These are phyloP conservation scores for Davidsoniella eucalypti DNA, from an alignment of 2,329 filamentous ascomycete genomes.

Conservation along the genomic window DNA sequence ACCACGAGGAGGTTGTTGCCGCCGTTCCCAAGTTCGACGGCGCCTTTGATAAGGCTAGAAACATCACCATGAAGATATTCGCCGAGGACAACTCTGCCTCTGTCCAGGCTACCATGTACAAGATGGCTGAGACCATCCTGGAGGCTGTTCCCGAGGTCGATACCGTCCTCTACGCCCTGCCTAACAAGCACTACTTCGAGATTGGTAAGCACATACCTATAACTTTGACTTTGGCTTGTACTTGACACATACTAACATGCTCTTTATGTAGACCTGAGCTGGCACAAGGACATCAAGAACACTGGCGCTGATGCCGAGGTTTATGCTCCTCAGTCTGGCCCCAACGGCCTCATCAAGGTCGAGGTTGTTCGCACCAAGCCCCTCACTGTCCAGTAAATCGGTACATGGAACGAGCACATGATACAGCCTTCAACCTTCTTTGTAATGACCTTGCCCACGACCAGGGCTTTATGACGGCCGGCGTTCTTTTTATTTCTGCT, in stretches of 20 bases:
- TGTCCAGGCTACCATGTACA: conserved; percentile 97
- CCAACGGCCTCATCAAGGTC: conserved; percentile 92
- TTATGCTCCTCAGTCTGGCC: conserved; percentile 79
- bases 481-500: not conserved
- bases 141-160: conserved; percentile 54
- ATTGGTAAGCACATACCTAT: conserved; percentile 44
- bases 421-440: not conserved
- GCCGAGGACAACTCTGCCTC: conserved; percentile 81
- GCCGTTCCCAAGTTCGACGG: conserved; percentile 54
- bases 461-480: not conserved
- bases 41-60: conserved; percentile 61
- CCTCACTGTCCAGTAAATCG: conserved; percentile 8
- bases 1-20: conserved; percentile 49
- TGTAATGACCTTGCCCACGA: no score
- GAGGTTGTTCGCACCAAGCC: conserved; percentile 47
- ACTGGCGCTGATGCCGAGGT: conserved; percentile 92
- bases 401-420: not conserved
- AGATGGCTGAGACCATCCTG: conserved; percentile 85
- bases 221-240: not conserved
- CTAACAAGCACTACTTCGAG: conserved; percentile 99
- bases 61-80: conserved; percentile 81
- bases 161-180: conserved; percentile 65
- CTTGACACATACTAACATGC: not conserved
- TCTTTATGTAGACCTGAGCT: conserved; percentile 56
- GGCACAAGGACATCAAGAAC: conserved; percentile 92